Evolutionary conservation across 768 basidiomycete species (phyloP).

Genomic region (Pulveroboletus sp.): DNA sequence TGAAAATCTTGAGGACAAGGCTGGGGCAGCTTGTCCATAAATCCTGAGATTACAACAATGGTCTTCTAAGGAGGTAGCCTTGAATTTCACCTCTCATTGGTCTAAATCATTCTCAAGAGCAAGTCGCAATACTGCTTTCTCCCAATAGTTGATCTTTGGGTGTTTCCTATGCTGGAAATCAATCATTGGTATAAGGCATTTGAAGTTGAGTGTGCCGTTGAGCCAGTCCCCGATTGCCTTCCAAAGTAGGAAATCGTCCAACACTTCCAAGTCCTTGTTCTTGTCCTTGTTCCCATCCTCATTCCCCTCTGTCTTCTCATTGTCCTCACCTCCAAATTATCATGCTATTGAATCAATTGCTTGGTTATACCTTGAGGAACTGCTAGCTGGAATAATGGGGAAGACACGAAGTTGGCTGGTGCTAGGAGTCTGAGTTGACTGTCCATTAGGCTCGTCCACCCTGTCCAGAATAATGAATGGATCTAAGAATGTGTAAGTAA

Average conservation of each 20-base stretch:
- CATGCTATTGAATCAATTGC: background rate
- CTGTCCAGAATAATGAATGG: background rate
- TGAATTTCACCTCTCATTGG: background rate
- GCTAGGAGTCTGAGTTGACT: background rate
- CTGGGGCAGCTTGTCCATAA: background rate
- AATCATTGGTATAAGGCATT: background rate
- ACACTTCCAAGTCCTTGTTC: background rate
- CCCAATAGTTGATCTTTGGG: background rate
- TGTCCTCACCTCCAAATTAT: background rate
- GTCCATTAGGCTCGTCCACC: background rate
- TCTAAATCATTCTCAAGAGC: background rate
- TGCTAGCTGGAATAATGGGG: background rate
- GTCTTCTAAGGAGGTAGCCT: background rate
- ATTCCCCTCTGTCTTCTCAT: background rate
- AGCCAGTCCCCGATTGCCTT: background rate
- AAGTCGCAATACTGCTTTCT: background rate
- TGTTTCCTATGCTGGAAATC: background rate
- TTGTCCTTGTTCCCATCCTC: background rate
- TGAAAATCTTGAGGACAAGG: background rate
- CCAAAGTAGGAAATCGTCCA: background rate
- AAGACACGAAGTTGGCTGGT: background rate
- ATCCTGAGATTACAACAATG: background rate
- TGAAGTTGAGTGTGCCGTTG: background rate
- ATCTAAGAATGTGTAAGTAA: no score
- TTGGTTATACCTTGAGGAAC: background rate